A percentile compares a stretch with the other conserved stretches of the same genome.
Evolutionary conservation across 1,284 basidiomycete genomes (phyloP).

Genomic region (Cryptococcus depauperatus): DNA sequence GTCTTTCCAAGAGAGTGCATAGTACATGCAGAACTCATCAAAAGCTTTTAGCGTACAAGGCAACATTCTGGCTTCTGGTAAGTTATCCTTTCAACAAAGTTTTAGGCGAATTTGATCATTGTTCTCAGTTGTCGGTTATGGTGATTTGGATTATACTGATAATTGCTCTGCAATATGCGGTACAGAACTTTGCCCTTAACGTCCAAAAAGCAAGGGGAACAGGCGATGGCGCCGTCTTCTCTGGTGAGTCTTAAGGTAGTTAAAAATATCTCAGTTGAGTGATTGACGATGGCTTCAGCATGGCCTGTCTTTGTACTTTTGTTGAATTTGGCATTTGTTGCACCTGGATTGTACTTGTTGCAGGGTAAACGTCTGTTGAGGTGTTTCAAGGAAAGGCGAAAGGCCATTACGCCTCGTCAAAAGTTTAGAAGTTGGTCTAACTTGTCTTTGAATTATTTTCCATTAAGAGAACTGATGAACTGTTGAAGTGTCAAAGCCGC

Average conservation of each 20-base stretch:
- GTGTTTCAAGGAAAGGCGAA: slow-evolving; percentile 52
- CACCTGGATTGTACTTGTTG: slow-evolving; percentile 61
- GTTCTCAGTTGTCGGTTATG: slow-evolving; percentile 46
- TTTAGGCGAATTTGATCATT: neutral
- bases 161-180: slow-evolving; percentile 60
- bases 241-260: slow-evolving; percentile 49
- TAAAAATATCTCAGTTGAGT: neutral
- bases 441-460: neutral
- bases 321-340: slow-evolving; percentile 59
- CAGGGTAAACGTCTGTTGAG: slow-evolving; percentile 58
- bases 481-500: slow-evolving; percentile 60
- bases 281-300: slow-evolving; percentile 15
- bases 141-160: slow-evolving; percentile 57
- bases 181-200: slow-evolving; percentile 52
- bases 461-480: too few species aligned
- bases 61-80: slow-evolving; percentile 57
- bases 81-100: slow-evolving; percentile 2
- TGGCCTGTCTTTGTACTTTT: slow-evolving; percentile 54
- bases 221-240: slow-evolving; percentile 63
- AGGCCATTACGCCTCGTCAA: slow-evolving; percentile 63
- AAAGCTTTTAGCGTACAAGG: slow-evolving; percentile 57
- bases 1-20: slow-evolving; percentile 46
- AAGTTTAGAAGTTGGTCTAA: slow-evolving; percentile 59
- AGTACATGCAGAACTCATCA: slow-evolving; percentile 57
- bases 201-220: slow-evolving; percentile 49